Evolutionary conservation across 345 rosid genomes (phyloP), one percentile per base, ranked within the genome.

Genomic region (Rhizophora apiculata): DNA sequence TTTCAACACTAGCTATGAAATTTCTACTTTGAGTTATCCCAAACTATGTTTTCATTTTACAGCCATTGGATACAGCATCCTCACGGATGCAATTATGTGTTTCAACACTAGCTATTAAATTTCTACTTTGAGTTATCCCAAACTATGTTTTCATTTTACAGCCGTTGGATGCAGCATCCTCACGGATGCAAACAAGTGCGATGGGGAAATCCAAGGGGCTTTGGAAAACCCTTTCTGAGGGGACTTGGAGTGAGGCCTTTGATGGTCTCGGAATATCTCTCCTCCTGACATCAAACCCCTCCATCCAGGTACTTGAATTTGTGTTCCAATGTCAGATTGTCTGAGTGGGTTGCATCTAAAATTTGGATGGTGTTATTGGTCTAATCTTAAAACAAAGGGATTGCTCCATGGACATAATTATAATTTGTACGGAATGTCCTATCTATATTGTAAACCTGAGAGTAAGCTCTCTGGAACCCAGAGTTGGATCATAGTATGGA

Each of bases 51-150:
- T 24, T 26, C 26, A 36, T 62, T 65, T 11, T 36, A 27, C 65
- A 75, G 79, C 79, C 79, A 0, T 60, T 75, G 74, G 79, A 75
- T 64, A 75, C 75, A 63, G 70, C 76, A 34, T 60, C 76, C 46
- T 68, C 73, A 56, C 39, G 66, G 65, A 77, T 77, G 80, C 80
- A 77, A 72, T n/a, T n/a, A n/a, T n/a, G n/a, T n/a, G n/a, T n/a
- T n/a, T n/a, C n/a, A n/a, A n/a, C n/a, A n/a, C n/a, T 2, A 19
- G 1, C 5, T 4, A 8, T 39, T 62, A 11, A 37, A 63, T 39
- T 66, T 30, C 49, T 20, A 20, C 9, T 46, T 3, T 16, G n/a
- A 36, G 20, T 29, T 31, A 24, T 48, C 19, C 18, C 19, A 10
- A 53, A 62, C 32, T 55, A 21, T 58, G 59, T 24, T 39, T 24